Base-by-base conservation (phyloP, 2,329 filamentous ascomycete genomes). In the Trichophyton schoenleinii region DNA sequence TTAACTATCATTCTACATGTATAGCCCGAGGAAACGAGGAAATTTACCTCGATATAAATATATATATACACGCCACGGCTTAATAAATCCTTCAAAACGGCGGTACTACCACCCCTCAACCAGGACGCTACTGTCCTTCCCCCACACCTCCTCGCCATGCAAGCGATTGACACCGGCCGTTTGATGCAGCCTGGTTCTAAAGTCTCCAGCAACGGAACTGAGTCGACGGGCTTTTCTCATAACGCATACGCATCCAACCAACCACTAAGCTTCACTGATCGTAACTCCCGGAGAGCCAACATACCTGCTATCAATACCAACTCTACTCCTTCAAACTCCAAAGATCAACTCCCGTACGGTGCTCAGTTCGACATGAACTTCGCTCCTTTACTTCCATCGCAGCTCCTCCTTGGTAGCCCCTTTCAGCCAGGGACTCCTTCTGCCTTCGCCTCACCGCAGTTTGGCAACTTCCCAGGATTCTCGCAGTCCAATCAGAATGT, bases 281-380 rank as follows among this genome's bases (percentile, higher is more conserved):
- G 91, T 70, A 90, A 95, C 75, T 85, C 88, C 67, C 87, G 91
- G 69, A 84, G 91, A 68, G 75, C 75, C 64, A 95, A 95, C 77
- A 88, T 97, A 70, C 90, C 92, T 65, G 86, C 87, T 65, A 95
- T 97, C 78, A 96, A 96, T 75, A 96, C 94, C 22, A 86, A 87
- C 70, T 79, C 84, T 65, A 76, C 75, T 60, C 77, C 79, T 64
- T 81, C 82, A 69, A 84, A 81, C 72, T 79, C 77, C 63, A 83
- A 81, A 68, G 91, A 95, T 66, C 84, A 96, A 83, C 81, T 87
- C 67, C 92, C 88, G 25, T 91, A 94, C 15, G 91, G 88, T 49
- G 92, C 61, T 58, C 90, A 83, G 49, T 95, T 91, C 71, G 94
- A 97, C 71, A 96, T 97, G 92, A 94, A 97, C 77, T 97, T 96